These are phyloP conservation scores for Dothidotthia symphoricarpi DNA, from an alignment of 2,329 filamentous ascomycete species.

Conservation along the genomic window DNA sequence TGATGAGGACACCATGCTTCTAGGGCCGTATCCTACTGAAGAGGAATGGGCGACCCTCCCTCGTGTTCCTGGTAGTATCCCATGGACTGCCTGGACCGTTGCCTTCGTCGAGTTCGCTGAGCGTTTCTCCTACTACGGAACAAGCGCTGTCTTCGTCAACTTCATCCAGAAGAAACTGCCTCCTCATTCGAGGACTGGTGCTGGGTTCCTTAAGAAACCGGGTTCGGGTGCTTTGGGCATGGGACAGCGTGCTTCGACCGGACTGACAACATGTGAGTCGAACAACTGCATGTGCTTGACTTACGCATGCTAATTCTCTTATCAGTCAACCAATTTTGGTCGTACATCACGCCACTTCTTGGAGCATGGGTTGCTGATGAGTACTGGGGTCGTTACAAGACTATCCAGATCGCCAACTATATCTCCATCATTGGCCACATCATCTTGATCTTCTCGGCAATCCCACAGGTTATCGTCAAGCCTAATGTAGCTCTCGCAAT, in stretches of 20 bases:
- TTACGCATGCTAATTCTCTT: neutral
- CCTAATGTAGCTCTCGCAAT: constrained; percentile 52
- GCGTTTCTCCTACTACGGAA: constrained; percentile 41
- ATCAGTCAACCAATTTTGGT: constrained; percentile 54
- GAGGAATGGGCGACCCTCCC: constrained; percentile 40
- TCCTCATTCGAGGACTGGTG: constrained; percentile 35
- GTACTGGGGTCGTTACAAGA: constrained; percentile 61
- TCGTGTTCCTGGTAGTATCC: constrained; percentile 36
- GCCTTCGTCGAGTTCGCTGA: constrained; percentile 39
- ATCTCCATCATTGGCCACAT: constrained; percentile 59
- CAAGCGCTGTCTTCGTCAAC: constrained; percentile 40
- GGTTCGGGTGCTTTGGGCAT: constrained; percentile 53
- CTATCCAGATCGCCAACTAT: constrained; percentile 56
- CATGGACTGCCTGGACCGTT: constrained; percentile 39
- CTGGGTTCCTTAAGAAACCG: constrained; percentile 34
- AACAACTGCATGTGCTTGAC: neutral
- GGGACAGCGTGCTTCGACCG: constrained; percentile 55
- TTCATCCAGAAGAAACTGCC: constrained; percentile 40
- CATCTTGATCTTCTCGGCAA: constrained; percentile 56
- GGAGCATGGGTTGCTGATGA: constrained; percentile 61
- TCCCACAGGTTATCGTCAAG: constrained; percentile 52
- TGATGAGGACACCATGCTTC: constrained; percentile 19
- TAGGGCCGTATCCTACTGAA: constrained; percentile 34
- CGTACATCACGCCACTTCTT: constrained; percentile 57
- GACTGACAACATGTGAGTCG: constrained; percentile 46